These are phyloP conservation scores for Friedmanniomyces simplex DNA, from an alignment of 495 filamentous ascomycete genomes.

Conservation along the genomic window DNA sequence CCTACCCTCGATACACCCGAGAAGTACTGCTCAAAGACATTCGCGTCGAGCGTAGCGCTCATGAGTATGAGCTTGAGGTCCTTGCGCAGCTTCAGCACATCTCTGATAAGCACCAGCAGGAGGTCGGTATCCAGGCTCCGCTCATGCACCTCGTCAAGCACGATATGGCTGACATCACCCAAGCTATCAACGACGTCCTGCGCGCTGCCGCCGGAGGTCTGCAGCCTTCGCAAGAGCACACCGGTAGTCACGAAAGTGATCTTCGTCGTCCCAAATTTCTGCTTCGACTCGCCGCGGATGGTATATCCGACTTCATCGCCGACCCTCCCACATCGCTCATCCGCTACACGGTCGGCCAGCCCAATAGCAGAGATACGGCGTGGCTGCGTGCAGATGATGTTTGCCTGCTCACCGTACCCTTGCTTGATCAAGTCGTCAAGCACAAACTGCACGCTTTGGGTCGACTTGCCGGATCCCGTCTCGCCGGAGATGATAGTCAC, in stretches of 20 bases:
- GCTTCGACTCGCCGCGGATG: slow-evolving; percentile 85
- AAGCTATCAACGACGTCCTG: slow-evolving; percentile 70
- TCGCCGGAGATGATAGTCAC: slow-evolving; percentile 95
- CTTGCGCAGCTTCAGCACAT: slow-evolving; percentile 62
- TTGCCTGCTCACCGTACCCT: slow-evolving; percentile 64
- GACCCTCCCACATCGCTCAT: slow-evolving; percentile 71
- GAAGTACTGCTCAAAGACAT: slow-evolving; percentile 80
- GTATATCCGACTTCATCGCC: slow-evolving; percentile 88
- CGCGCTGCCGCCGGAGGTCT: slow-evolving; percentile 68
- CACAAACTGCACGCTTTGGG: slow-evolving; percentile 92
- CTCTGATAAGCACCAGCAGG: slow-evolving; percentile 74
- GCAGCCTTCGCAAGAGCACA: slow-evolving; percentile 80
- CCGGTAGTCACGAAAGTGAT: slow-evolving; percentile 96
- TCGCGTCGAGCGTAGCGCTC: slow-evolving; percentile 92
- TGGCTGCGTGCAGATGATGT: slow-evolving; percentile 93
- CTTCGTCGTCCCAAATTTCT: slow-evolving; percentile 56
- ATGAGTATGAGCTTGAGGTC: slow-evolving; percentile 93
- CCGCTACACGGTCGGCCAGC: slow-evolving; percentile 85
- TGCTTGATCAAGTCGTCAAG: slow-evolving; percentile 80
- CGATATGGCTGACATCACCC: slow-evolving; percentile 84
- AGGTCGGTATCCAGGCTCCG: slow-evolving; percentile 93
- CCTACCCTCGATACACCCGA: slow-evolving; percentile 53
- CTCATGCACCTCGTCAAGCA: slow-evolving; percentile 96
- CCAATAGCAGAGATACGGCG: slow-evolving; percentile 89
- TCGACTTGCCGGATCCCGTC: slow-evolving; percentile 94